A percentile compares a stretch with the other conserved stretches of the same genome.
phyloP scores from a whole-genome alignment of 192 early-diverging fungal species.

The Coemansia sp. region DNA sequence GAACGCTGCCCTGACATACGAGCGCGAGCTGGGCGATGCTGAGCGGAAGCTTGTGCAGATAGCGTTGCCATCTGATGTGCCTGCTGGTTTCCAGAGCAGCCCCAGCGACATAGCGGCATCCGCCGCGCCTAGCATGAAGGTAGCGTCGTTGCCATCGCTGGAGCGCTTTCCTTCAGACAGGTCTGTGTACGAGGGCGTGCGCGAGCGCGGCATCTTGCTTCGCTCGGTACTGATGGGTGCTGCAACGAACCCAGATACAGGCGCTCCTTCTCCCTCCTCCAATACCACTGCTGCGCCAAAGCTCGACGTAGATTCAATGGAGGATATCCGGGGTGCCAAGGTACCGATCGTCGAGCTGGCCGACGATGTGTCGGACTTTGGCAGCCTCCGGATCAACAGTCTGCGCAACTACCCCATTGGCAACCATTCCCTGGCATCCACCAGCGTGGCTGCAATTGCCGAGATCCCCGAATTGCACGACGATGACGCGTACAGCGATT shows the following conservation, averaged over 20 bases:
- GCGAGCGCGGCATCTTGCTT: slow-evolving; percentile 49
- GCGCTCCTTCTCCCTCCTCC: too few relatives aligned
- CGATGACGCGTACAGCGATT: neutral
- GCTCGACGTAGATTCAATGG: slow-evolving; percentile 14
- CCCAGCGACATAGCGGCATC: too few relatives aligned
- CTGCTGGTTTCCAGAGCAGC: too few relatives aligned
- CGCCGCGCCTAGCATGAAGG: neutral
- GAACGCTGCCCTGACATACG: slow-evolving; percentile 46
- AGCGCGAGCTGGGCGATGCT: slow-evolving; percentile 47
- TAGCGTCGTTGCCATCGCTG: neutral
- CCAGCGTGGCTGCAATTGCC: neutral
- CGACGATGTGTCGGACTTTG: slow-evolving; percentile 24
- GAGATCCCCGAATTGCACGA: neutral
- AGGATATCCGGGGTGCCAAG: slow-evolving; percentile 36
- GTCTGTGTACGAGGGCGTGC: slow-evolving; percentile 39
- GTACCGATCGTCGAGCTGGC: slow-evolving; percentile 16
- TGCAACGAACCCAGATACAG: neutral
- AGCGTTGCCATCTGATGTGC: slow-evolving; percentile 5
- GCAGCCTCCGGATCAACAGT: slow-evolving; percentile 11
- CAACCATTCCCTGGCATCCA: neutral
- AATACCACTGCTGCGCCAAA: neutral
- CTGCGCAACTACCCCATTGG: neutral
- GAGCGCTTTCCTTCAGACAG: slow-evolving; percentile 12
- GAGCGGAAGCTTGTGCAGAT: slow-evolving; percentile 35
- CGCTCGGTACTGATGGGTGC: slow-evolving; percentile 45